Base-by-base conservation (phyloP, 352 stramenopile species). In the Phytophthora syringae region DNA sequence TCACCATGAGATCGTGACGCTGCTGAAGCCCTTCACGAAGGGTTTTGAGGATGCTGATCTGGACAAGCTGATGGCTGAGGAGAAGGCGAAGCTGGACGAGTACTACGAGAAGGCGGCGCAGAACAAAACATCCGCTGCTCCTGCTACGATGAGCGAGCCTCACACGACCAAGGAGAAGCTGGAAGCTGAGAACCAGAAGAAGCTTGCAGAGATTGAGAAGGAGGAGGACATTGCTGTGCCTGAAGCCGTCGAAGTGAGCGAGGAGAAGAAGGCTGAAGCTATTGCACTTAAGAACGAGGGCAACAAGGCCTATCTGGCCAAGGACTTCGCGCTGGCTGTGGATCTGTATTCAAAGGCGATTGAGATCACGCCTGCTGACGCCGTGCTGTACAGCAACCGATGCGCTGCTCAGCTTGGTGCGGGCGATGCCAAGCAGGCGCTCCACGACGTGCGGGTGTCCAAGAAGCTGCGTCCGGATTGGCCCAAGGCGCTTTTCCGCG, bases 401-500 rank as follows among this genome's bases (percentile, higher is more conserved):
- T 92, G 86, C 39, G 86, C 86, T 0, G 84, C 84, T 34, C 67
- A 89, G 30, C 52, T 93, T n/a, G 79, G 76, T 5, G 80, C 76
- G 0, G 72, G 74, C 7, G 73, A 91, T 21, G 72, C 86, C 7
- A 81, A 84, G 54, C 82, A 88, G 67, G 86, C 82, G 30, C 69
- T 95, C 44, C 76, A 88, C 45, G 86, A 95, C 49, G 80, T 93
- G 51, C 80, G 81, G n/a, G 53, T 93, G 42, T 83, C 82, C 16
- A 90, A 90, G 72, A 92, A 95, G 66, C 70, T 95, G 52, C 87
- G 87, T 65, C 86, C 86, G 1, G 72, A 95, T 25, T 95, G 86
- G 86, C 67, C 85, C 49, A 95, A 95, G 70, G 84, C 86, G 25
- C 70, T 89, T 37, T 95, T 91, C 70, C 84, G 86, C n/a, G 86